Percentiles rank a stretch among this genome's conserved stretches.
Evolutionary conservation across 1,284 basidiomycete genomes (phyloP).

Genomic region (Malassezia brasiliensis): DNA sequence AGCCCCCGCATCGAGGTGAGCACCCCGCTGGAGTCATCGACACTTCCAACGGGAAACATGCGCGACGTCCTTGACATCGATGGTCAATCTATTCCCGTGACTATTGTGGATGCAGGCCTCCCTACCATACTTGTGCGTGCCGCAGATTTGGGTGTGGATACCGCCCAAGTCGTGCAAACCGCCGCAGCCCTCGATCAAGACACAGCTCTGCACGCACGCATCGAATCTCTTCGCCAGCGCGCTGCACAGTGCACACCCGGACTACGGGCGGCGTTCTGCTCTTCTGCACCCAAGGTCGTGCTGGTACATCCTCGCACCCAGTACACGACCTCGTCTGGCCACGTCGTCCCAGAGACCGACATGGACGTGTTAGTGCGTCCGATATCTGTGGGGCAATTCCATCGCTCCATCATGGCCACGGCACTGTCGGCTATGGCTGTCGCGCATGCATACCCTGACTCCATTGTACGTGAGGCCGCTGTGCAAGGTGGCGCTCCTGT

Average conservation of each 20-base stretch:
- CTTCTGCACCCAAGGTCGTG: slow-evolving; percentile 43
- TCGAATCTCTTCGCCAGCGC: slow-evolving; percentile 28
- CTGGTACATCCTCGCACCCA: slow-evolving; percentile 28
- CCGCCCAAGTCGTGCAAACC: slow-evolving; percentile 11
- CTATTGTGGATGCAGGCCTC: slow-evolving; percentile 38
- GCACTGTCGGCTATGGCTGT: slow-evolving; percentile 36
- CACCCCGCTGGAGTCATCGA: slow-evolving; percentile 23
- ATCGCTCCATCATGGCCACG: slow-evolving; percentile 39
- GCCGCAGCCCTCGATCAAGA: slow-evolving; percentile 32
- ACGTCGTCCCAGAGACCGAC: slow-evolving; percentile 5
- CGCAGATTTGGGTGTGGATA: slow-evolving; percentile 9
- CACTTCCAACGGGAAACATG: slow-evolving; percentile 27
- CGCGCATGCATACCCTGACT: slow-evolving; percentile 19
- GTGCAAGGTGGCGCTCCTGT: neutral
- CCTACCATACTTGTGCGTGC: slow-evolving; percentile 39
- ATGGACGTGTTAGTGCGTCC: slow-evolving; percentile 38
- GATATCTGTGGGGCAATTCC: slow-evolving; percentile 35
- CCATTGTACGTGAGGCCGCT: slow-evolving; percentile 22
- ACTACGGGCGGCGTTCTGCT: slow-evolving; percentile 20
- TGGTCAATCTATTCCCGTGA: slow-evolving; percentile 20
- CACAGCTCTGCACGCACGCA: slow-evolving; percentile 16
- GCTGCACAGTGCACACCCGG: slow-evolving; percentile 20
- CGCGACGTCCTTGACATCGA: slow-evolving; percentile 21
- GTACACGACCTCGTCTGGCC: slow-evolving; percentile 30
- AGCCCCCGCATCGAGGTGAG: slow-evolving; percentile 33